These are phyloP conservation scores for Penicillium brevicompactum DNA, from an alignment of 2,329 filamentous ascomycete genomes.

Conservation along the genomic window DNA sequence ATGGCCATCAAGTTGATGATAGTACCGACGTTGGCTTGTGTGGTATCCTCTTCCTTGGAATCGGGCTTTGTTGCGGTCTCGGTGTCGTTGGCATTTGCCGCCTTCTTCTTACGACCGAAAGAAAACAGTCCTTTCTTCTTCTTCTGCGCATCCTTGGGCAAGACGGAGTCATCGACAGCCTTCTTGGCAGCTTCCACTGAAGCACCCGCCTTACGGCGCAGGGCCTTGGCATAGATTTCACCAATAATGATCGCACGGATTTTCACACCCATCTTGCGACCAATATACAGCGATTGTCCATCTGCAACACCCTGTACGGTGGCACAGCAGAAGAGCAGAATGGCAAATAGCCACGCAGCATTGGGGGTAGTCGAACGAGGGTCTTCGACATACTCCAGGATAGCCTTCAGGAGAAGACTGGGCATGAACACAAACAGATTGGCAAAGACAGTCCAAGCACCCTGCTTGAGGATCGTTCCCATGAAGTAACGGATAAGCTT, in stretches of 20 bases:
- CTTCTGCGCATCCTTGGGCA: constrained; percentile 26
- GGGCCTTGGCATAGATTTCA: constrained; percentile 94
- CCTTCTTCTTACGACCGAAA: constrained; percentile 62
- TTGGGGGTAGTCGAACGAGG: constrained; percentile 75
- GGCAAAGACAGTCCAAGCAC: constrained; percentile 74
- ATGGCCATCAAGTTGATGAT: constrained; percentile 99
- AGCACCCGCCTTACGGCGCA: constrained; percentile 85
- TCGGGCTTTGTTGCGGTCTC: constrained; percentile 24
- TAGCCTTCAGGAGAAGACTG: constrained; percentile 85
- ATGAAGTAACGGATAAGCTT: constrained; percentile 87
- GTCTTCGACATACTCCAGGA: constrained; percentile 90
- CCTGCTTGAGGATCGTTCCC: constrained; percentile 72
- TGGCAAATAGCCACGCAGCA: constrained; percentile 94
- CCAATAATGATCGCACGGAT: constrained; percentile 93
- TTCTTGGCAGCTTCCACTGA: constrained; percentile 74
- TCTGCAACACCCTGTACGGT: constrained; percentile 79
- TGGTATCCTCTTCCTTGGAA: constrained; percentile 44
- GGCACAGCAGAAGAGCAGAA: constrained; percentile 82
- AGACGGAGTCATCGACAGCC: constrained; percentile 49
- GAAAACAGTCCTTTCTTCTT: constrained; percentile 52
- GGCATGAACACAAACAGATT: constrained; percentile 88
- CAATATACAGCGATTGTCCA: constrained; percentile 87
- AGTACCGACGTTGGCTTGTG: constrained; percentile 90
- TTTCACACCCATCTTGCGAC: constrained; percentile 90
- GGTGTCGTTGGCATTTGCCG: constrained; percentile 24